A percentile compares a stretch with the other conserved stretches of the same genome.
Evolutionary conservation across 2,329 filamentous ascomycete species (phyloP).

Genomic region (Tolypocladium sp.): DNA sequence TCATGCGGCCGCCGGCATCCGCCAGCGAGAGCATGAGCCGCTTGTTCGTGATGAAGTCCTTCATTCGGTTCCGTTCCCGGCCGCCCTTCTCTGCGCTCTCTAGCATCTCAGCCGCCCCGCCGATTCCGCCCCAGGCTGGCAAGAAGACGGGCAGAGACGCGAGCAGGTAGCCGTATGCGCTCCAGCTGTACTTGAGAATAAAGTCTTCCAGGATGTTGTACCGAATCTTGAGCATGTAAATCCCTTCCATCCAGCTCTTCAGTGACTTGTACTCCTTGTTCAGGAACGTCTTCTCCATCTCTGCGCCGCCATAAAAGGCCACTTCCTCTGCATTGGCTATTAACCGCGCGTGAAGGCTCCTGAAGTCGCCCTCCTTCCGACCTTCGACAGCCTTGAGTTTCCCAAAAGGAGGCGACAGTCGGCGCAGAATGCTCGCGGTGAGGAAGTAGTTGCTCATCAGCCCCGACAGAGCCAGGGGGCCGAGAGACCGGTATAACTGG

Average conservation of each 20-base stretch:
- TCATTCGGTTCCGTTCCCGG: conserved; percentile 81
- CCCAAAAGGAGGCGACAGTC: conserved; percentile 87
- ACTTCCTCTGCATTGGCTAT: conserved; percentile 97
- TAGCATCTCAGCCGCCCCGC: conserved; percentile 59
- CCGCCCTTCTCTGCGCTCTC: conserved; percentile 40
- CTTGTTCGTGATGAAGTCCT: conserved; percentile 98
- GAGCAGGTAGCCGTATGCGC: conserved; percentile 89
- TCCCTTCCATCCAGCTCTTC: conserved; percentile 95
- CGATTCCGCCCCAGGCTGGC: conserved; percentile 84
- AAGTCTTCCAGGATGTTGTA: conserved; percentile 99
- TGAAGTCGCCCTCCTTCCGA: conserved; percentile 89
- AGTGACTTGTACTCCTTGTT: conserved; percentile 88
- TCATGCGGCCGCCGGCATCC: conserved; percentile 94
- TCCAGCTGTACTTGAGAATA: conserved; percentile 97
- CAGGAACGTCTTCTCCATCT: conserved; percentile 88
- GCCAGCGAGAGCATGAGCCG: conserved; percentile 94
- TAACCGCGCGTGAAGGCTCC: conserved; percentile 79
- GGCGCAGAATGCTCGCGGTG: conserved; percentile 81
- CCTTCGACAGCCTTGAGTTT: conserved; percentile 96
- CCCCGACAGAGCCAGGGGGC: conserved; percentile 76
- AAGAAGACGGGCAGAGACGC: conserved; percentile 91
- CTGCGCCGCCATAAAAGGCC: conserved; percentile 91
- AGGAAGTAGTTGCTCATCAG: conserved; percentile 89
- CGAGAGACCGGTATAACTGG: conserved; percentile 85
- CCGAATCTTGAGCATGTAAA: conserved; percentile 93